These are phyloP conservation scores for Fagopyrum homotropicum DNA, from an alignment of 148 eudicot genomes.

Conservation along the genomic window DNA sequence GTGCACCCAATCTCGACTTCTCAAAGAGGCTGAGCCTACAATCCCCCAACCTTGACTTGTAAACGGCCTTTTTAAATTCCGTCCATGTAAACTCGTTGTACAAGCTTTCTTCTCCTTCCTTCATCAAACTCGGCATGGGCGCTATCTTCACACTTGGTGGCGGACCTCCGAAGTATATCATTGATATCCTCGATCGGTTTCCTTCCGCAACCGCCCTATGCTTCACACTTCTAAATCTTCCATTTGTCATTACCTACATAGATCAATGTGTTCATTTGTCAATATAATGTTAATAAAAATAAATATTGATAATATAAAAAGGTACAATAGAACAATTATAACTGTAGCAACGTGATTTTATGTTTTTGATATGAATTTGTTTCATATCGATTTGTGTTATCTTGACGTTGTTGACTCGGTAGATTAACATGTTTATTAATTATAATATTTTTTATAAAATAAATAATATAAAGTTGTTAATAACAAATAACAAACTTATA, in stretches of 20 bases:
- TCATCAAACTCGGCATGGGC: constrained; percentile 18
- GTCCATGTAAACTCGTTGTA: constrained; percentile 46
- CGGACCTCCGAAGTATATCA: constrained; percentile 16
- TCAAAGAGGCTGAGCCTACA: constrained; percentile 33
- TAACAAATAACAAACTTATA: too few relatives aligned
- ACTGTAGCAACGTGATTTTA: too few relatives aligned
- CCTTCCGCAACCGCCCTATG: constrained; percentile 53
- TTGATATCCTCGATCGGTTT: constrained; percentile 32
- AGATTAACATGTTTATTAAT: too few relatives aligned
- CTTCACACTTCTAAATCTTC: constrained; percentile 69
- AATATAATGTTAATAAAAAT: too few relatives aligned
- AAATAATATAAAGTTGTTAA: too few relatives aligned
- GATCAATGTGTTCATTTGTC: background rate
- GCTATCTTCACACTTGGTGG: constrained; percentile 17
- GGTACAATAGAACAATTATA: too few relatives aligned
- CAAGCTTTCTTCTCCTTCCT: constrained; percentile 34
- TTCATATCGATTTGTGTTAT: too few relatives aligned
- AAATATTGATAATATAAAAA: too few relatives aligned
- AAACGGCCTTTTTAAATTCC: constrained; percentile 43
- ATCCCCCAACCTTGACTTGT: constrained; percentile 39
- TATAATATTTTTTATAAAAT: too few relatives aligned
- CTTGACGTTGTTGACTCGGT: too few relatives aligned
- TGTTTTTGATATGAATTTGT: too few relatives aligned
- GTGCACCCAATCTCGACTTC: background rate
- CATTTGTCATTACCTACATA: constrained; percentile 70